Percentiles rank a stretch among this genome's conserved stretches.
Conservation (phyloP, 2,329 filamentous ascomycete genomes). For the Aureobasidium sp. region DNA sequence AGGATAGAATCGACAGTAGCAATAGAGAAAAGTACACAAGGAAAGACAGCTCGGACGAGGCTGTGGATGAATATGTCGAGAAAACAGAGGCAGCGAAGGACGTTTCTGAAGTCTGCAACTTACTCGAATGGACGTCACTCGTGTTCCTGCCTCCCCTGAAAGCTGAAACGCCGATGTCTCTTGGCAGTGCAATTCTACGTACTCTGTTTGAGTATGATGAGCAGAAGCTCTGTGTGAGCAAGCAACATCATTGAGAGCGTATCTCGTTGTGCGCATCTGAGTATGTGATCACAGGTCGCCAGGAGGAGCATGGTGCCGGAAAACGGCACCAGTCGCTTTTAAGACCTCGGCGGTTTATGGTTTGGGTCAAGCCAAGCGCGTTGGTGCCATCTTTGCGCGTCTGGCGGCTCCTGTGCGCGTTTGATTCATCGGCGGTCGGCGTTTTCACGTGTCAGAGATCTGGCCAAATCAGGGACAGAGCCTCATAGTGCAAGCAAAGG, state of each 20-base stretch:
- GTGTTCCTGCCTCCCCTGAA: neutral
- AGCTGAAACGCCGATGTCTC: slow-evolving; percentile 9
- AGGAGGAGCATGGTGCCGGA: neutral
- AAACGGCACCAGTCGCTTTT: neutral
- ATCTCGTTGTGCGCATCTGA: neutral
- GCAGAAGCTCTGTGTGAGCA: neutral
- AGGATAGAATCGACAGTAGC: slow-evolving; percentile 7
- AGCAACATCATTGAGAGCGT: neutral
- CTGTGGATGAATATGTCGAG: neutral
- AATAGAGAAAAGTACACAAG: neutral
- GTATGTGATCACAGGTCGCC: neutral
- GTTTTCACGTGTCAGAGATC: slow-evolving; percentile 5
- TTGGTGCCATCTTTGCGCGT: neutral
- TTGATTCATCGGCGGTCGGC: neutral
- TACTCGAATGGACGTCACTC: neutral
- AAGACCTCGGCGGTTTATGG: neutral
- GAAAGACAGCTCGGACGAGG: slow-evolving; percentile 1
- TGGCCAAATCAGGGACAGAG: slow-evolving; percentile 8
- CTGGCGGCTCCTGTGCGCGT: neutral
- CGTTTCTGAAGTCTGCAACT: neutral
- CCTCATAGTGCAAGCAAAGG: neutral
- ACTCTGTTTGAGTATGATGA: neutral
- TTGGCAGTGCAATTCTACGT: neutral
- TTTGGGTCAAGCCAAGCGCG: slow-evolving; percentile 1
- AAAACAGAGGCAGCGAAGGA: neutral